phyloP scores from a whole-genome alignment of 208 protist genomes.

The Willaertia magna region DNA sequence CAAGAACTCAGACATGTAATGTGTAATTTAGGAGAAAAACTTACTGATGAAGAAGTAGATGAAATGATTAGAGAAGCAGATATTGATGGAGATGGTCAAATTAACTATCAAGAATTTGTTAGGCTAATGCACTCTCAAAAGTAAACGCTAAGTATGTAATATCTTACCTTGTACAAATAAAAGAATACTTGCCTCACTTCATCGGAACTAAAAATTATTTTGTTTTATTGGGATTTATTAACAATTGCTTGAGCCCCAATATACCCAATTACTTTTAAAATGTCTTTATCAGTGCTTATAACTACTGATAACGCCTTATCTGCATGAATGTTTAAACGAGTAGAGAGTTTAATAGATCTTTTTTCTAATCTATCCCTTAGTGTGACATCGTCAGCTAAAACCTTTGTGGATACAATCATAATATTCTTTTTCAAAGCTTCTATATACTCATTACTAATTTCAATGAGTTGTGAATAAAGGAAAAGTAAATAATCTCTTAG shows the following conservation, averaged over 20 bases:
- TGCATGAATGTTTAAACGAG: not conserved
- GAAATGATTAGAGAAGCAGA: constrained; percentile 30
- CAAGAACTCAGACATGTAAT: constrained; percentile 49
- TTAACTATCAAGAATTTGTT: constrained; percentile 23
- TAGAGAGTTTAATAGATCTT: not conserved
- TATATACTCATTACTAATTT: not conserved
- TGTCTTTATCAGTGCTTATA: too few species aligned
- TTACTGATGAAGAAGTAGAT: constrained; percentile 40
- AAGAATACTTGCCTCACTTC: too few species aligned
- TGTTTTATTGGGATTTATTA: too few species aligned
- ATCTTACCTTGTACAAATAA: too few species aligned
- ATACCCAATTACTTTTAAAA: too few species aligned
- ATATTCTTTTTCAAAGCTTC: not conserved
- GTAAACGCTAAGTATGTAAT: not conserved
- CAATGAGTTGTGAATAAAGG: not conserved
- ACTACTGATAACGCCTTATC: too few species aligned
- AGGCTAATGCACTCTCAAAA: constrained; percentile 20
- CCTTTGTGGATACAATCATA: not conserved
- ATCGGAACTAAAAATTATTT: too few species aligned
- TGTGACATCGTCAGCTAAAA: not conserved
- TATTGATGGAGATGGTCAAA: constrained; percentile 28
- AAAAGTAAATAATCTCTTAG: not conserved
- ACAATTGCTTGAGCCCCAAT: too few species aligned
- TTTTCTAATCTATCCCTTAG: not conserved
- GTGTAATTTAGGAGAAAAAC: constrained; percentile 48